Percentiles rank a stretch among this genome's conserved stretches.
Evolutionary conservation across 75 land plant species (phyloP).

Genomic region (Cupressus sempervirens): DNA sequence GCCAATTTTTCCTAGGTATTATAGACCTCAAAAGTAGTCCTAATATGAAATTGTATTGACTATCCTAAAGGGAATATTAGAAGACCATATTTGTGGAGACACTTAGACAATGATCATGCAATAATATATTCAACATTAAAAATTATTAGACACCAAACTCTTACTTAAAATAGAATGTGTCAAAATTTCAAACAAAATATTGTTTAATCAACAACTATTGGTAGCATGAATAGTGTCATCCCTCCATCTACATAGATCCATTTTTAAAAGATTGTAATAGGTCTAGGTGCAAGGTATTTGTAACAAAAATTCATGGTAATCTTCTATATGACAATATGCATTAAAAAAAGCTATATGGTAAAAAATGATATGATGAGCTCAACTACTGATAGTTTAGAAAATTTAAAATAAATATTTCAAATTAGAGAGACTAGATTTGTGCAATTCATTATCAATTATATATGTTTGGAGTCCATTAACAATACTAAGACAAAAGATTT

Average conservation of each 20-base stretch:
- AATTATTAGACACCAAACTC: not conserved
- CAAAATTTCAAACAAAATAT: conserved; percentile 27
- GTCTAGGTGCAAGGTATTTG: conserved; percentile 90
- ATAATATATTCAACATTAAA: not conserved
- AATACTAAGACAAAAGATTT: too few species aligned
- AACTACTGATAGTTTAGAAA: not conserved
- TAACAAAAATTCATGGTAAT: not conserved
- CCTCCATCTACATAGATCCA: conserved; percentile 95
- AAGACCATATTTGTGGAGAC: too few species aligned
- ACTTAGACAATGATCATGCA: too few species aligned
- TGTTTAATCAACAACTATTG: conserved; percentile 83
- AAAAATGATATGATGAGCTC: not conserved
- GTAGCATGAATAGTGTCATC: conserved; percentile 93
- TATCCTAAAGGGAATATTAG: too few species aligned
- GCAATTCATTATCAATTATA: too few species aligned
- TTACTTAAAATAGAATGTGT: not conserved
- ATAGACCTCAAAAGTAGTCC: too few species aligned
- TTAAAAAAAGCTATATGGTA: not conserved
- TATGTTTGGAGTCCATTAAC: too few species aligned
- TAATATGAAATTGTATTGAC: too few species aligned
- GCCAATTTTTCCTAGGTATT: too few species aligned
- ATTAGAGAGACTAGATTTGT: too few species aligned
- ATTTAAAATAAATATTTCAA: not conserved
- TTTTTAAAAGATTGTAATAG: conserved; percentile 79
- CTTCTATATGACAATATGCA: not conserved